Evolutionary conservation across 345 rosid genomes (phyloP).

Genomic region (Acer negundo): DNA sequence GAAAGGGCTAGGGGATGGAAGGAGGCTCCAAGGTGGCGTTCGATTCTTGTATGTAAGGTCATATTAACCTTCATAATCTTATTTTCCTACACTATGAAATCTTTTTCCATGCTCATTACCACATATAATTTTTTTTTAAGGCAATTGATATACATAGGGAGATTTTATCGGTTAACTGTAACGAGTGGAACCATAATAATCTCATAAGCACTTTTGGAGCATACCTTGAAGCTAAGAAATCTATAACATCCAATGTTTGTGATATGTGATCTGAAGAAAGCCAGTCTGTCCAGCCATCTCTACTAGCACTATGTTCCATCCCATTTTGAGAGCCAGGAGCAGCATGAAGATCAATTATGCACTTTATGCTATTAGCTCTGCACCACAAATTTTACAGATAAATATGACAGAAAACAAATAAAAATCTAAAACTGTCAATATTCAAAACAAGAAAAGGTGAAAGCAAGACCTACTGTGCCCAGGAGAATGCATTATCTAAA

Average conservation of each 20-base stretch:
- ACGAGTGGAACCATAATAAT: background rate
- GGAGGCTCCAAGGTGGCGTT: background rate
- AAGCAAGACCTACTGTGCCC: constrained; percentile 63
- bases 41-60: background rate
- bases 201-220: background rate
- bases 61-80: background rate
- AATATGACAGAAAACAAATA: constrained; percentile 9
- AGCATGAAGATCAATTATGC: constrained; percentile 83
- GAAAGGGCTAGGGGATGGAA: background rate
- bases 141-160: background rate
- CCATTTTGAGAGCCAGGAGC: constrained; percentile 89
- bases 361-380: constrained; percentile 64
- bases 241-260: constrained; percentile 60
- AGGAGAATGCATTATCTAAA: constrained; percentile 70
- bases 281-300: constrained; percentile 68
- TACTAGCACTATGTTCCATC: constrained; percentile 77
- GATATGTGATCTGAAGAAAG: constrained; percentile 52
- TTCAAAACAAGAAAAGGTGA: constrained; percentile 12
- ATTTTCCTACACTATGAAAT: background rate
- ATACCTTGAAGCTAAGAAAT: constrained; percentile 74
- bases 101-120: background rate
- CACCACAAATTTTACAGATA: constrained; percentile 28
- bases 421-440: background rate
- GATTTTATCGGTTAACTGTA: background rate
- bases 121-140: background rate